These are phyloP conservation scores for Climacium dendroides DNA, from an alignment of 225 moss, liverwort and hornwort species.

Conservation along the genomic window DNA sequence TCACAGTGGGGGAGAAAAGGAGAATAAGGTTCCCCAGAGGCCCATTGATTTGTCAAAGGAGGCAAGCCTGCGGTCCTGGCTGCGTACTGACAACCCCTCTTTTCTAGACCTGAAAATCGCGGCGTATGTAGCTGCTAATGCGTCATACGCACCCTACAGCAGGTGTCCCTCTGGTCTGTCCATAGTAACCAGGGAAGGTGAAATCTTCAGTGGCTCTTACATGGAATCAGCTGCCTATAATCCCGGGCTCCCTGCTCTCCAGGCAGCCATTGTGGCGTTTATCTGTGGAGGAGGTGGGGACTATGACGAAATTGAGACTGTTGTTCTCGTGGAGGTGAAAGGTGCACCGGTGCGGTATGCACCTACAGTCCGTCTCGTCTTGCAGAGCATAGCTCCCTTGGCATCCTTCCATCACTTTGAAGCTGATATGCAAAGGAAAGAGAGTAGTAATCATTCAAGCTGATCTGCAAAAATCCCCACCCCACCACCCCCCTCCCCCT, in stretches of 20 bases:
- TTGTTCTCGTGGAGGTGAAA: slow-evolving; percentile 56
- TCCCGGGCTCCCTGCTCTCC: slow-evolving; percentile 68
- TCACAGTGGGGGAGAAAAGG: background rate
- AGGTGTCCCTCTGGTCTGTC: slow-evolving; percentile 57
- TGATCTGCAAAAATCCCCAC: background rate
- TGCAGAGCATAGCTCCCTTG: slow-evolving; percentile 46
- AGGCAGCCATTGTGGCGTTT: slow-evolving; percentile 70
- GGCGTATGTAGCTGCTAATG: slow-evolving; percentile 47
- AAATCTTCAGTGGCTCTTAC: slow-evolving; percentile 43
- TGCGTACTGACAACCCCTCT: background rate
- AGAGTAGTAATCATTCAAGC: background rate
- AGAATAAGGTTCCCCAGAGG: background rate
- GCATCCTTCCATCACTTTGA: slow-evolving; percentile 42
- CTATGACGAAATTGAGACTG: slow-evolving; percentile 52
- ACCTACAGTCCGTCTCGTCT: slow-evolving; percentile 36
- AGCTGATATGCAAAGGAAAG: background rate
- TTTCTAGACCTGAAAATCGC: slow-evolving; percentile 6
- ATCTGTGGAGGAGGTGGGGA: slow-evolving; percentile 50
- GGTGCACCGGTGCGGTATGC: slow-evolving; percentile 47
- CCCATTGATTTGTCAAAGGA: slow-evolving; percentile 5
- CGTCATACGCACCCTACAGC: slow-evolving; percentile 75
- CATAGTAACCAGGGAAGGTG: slow-evolving; percentile 30
- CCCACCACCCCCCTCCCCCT: too few relatives aligned
- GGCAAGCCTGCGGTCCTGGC: slow-evolving; percentile 10
- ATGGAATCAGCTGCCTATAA: slow-evolving; percentile 86